phyloP scores from a whole-genome alignment of 257 asterid genomes.

The Plantago ovata region DNA sequence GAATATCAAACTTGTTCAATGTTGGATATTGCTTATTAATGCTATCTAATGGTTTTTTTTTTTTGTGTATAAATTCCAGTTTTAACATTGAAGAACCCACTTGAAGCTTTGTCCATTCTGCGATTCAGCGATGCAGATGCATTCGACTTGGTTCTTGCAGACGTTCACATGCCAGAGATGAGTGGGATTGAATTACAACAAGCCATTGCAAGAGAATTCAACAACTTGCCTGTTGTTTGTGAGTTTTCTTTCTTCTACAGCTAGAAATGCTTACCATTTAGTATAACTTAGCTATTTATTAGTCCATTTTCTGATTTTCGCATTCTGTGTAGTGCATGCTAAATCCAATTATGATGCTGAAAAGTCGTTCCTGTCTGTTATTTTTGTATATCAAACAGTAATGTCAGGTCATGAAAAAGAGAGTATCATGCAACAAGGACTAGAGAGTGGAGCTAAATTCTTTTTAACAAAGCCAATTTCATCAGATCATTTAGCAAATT shows the following conservation, averaged over 20 bases:
- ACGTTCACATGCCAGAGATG: constrained; percentile 55
- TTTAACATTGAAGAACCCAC: constrained; percentile 40
- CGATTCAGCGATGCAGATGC: constrained; percentile 31
- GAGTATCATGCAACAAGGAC: constrained; percentile 23
- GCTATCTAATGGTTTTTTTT: constrained; percentile 10
- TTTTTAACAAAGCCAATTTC: constrained; percentile 45
- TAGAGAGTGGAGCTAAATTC: constrained; percentile 41
- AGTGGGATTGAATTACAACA: constrained; percentile 45
- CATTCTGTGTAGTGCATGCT: not conserved
- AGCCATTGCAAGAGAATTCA: constrained; percentile 40
- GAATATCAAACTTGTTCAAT: not conserved
- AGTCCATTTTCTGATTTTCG: not conserved
- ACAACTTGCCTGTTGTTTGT: constrained; percentile 54
- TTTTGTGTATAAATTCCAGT: constrained; percentile 25
- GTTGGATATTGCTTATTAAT: not conserved
- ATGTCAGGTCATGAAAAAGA: constrained; percentile 49
- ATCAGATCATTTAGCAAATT: constrained; percentile 36
- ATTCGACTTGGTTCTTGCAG: constrained; percentile 45
- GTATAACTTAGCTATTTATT: not conserved
- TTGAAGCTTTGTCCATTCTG: constrained; percentile 45
- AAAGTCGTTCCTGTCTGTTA: not conserved
- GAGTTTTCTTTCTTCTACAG: constrained; percentile 17
- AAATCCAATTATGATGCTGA: not conserved
- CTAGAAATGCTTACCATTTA: too few species aligned
- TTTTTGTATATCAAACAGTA: constrained; percentile 25